phyloP scores from a whole-genome alignment of 805 yeast species.

The Metschnikowia kunwiensis region DNA sequence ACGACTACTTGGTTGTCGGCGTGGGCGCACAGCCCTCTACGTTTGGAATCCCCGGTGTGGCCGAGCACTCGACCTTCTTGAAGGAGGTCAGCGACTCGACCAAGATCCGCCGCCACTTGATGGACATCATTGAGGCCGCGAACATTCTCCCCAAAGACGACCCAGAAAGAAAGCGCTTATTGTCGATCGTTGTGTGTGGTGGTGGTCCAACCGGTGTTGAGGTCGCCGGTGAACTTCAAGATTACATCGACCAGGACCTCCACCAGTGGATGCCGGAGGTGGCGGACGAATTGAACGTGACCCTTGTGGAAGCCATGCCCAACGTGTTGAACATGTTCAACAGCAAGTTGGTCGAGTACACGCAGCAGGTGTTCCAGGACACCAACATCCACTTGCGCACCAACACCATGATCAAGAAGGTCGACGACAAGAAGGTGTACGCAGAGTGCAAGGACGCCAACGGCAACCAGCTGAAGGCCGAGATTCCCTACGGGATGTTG shows the following conservation, averaged over 20 bases:
- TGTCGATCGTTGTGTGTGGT: constrained; percentile 90
- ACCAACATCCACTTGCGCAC: constrained; percentile 71
- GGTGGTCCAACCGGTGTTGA: constrained; percentile 99
- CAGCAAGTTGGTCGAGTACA: constrained; percentile 67
- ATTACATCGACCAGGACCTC: constrained; percentile 89
- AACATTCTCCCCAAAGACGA: constrained; percentile 70
- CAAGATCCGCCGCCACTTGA: constrained; percentile 74
- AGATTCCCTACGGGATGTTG: constrained; percentile 84
- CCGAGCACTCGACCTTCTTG: constrained; percentile 80
- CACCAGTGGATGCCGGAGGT: constrained; percentile 85
- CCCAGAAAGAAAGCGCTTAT: constrained; percentile 78
- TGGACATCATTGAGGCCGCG: constrained; percentile 89
- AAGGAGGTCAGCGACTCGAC: constrained; percentile 89
- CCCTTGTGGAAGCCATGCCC: constrained; percentile 88
- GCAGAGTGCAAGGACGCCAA: constrained; percentile 63
- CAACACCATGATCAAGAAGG: constrained; percentile 86
- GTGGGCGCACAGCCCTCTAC: constrained; percentile 96
- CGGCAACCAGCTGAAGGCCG: constrained; percentile 58
- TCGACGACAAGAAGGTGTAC: constrained; percentile 64
- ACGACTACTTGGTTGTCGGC: constrained; percentile 85
- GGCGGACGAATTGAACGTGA: constrained; percentile 75
- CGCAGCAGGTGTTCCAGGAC: constrained; percentile 68
- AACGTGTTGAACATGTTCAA: constrained; percentile 78
- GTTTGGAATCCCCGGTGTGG: constrained; percentile 92
- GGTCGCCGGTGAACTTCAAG: constrained; percentile 94